phyloP scores from a whole-genome alignment of 768 basidiomycete species.

The Mycena kentingensis region DNA sequence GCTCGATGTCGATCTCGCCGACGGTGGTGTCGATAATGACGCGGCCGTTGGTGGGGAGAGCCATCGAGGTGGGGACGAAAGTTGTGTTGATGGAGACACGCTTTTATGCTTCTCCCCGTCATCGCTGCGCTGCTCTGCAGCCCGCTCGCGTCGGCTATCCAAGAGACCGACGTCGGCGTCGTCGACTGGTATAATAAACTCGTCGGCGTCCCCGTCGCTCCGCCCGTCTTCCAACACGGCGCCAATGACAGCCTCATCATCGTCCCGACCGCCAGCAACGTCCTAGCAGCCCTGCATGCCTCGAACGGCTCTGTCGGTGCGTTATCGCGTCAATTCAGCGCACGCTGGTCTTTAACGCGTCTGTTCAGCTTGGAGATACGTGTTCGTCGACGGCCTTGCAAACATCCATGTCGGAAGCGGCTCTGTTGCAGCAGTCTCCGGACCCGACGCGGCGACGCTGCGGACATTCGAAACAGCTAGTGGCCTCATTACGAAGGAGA shows the following conservation, averaged over 20 bases:
- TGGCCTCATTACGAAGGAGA: constrained; percentile 70
- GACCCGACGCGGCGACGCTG: constrained; percentile 67
- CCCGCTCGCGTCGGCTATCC: constrained; percentile 46
- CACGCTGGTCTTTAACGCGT: constrained; percentile 11
- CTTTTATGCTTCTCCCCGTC: constrained; percentile 5
- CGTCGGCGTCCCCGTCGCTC: constrained; percentile 69
- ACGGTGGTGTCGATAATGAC: constrained; percentile 88
- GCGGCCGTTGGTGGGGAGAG: constrained; percentile 81
- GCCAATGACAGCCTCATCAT: constrained; percentile 45
- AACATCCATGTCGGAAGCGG: constrained; percentile 48
- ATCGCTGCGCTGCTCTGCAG: constrained; percentile 19
- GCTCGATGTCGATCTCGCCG: constrained; percentile 86
- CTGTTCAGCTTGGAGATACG: constrained; percentile 74
- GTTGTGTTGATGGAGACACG: too few relatives aligned
- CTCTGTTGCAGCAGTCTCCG: constrained; percentile 74
- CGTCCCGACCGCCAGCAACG: constrained; percentile 71
- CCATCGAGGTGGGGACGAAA: constrained; percentile 49
- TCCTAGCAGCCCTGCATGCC: constrained; percentile 72
- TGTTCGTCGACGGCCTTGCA: constrained; percentile 70
- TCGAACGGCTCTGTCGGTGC: constrained; percentile 72
- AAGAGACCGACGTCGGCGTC: constrained; percentile 75
- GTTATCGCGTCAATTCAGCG: constrained; percentile 22
- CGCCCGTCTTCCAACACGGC: constrained; percentile 60
- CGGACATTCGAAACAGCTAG: constrained; percentile 65
- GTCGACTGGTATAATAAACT: constrained; percentile 87